These are phyloP conservation scores for Aspergillus avenaceus DNA, from an alignment of 495 filamentous ascomycete species.

Conservation along the genomic window DNA sequence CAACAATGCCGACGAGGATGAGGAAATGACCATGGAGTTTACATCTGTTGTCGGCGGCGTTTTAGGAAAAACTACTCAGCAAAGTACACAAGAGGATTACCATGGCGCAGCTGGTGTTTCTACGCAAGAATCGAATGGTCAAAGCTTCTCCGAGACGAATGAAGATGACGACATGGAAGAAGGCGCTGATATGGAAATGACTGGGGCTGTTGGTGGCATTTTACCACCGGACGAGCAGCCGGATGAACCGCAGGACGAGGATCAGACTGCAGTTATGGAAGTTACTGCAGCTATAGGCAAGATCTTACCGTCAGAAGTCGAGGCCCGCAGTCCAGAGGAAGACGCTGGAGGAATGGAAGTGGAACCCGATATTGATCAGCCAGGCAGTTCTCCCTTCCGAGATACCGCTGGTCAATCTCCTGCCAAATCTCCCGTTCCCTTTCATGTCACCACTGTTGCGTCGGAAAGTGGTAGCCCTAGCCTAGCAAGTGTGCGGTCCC, in stretches of 20 bases:
- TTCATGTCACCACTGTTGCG: constrained; percentile 40
- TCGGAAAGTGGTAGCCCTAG: constrained; percentile 61
- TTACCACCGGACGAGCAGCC: constrained; percentile 37
- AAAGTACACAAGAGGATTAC: constrained; percentile 14
- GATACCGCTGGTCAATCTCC: constrained; percentile 31
- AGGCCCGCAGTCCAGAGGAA: constrained; percentile 38
- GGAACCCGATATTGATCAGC: constrained; percentile 50
- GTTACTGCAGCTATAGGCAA: constrained; percentile 55
- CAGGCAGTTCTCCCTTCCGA: constrained; percentile 53
- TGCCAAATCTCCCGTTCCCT: constrained; percentile 23
- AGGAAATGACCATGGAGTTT: constrained; percentile 80
- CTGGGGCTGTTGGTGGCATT: constrained; percentile 67
- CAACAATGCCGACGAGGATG: constrained; percentile 51
- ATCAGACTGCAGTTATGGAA: constrained; percentile 55
- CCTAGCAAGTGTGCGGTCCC: constrained; percentile 49
- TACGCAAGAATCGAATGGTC: constrained; percentile 23
- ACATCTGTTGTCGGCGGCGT: constrained; percentile 70
- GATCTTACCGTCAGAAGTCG: constrained; percentile 45
- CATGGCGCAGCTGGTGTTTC: constrained; percentile 18
- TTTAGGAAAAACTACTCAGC: constrained; percentile 30
- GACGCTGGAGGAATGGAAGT: constrained; percentile 58
- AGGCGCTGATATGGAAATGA: constrained; percentile 66
- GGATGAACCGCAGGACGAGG: constrained; percentile 36
- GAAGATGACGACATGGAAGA: constrained; percentile 39
- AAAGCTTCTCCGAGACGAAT: constrained; percentile 24